phyloP scores from a whole-genome alignment of 192 early-diverging fungal genomes.

The Umbelopsis sp. region DNA sequence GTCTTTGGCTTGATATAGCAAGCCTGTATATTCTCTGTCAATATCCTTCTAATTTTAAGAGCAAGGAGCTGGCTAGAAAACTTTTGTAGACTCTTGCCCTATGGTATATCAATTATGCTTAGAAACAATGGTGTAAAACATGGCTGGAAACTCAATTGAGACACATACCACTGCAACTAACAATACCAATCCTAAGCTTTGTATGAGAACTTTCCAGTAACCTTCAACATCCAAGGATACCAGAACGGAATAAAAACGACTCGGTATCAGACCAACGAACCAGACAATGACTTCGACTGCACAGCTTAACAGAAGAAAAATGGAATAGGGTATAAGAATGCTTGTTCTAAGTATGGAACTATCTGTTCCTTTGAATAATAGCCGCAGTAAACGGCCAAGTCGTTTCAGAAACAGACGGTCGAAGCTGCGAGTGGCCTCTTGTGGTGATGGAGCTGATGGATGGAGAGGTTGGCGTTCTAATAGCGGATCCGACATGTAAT shows the following conservation, averaged over 20 bases:
- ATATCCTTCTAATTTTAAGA: constrained; percentile 57
- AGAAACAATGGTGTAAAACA: neutral
- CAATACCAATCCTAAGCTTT: constrained; percentile 57
- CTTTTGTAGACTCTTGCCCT: constrained; percentile 60
- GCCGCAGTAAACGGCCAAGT: constrained; percentile 25
- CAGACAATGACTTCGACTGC: constrained; percentile 61
- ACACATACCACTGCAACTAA: constrained; percentile 56
- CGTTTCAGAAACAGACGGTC: constrained; percentile 42
- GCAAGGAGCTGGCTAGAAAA: constrained; percentile 65
- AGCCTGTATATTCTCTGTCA: constrained; percentile 65
- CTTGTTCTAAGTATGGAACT: constrained; percentile 4
- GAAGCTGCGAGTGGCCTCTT: constrained; percentile 29
- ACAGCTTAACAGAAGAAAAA: constrained; percentile 43
- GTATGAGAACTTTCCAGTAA: constrained; percentile 60
- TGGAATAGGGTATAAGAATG: constrained; percentile 36
- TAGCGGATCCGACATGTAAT: neutral
- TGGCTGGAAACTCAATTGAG: neutral
- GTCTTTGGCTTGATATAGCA: constrained; percentile 60
- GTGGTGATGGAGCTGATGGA: neutral
- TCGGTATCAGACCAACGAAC: constrained; percentile 70
- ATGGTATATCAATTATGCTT: neutral
- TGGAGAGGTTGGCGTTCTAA: neutral
- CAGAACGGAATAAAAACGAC: constrained; percentile 75
- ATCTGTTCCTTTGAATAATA: constrained; percentile 31
- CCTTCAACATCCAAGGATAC: constrained; percentile 60